Evolutionary conservation across 352 stramenopile species (phyloP), one percentile per base, ranked within the genome.

Genomic region (Phytopythium ostracodes): DNA sequence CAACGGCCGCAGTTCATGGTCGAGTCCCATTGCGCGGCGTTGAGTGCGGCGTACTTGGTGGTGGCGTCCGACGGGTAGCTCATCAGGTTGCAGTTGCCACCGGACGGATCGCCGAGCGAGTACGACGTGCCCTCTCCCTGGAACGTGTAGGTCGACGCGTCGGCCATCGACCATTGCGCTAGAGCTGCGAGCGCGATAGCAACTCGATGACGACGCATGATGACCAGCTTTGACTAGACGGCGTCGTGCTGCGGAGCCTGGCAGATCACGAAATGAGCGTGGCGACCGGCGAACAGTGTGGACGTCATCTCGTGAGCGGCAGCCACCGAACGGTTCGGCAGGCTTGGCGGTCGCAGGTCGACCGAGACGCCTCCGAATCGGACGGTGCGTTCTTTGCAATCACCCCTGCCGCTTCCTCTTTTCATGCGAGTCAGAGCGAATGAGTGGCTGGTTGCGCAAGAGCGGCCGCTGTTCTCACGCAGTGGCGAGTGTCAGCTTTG

Each of bases 81-180:
- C 75, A 84, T 84, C 33, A 80, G 67, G 58, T 77, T 77, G 66
- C 75, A 84, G 61, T 84, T 84, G 56, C 75, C 75, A 24, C 54
- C 58, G 15, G 55, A 70, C 2, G 75, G 65, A 17, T 60, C 49
- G 24, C 62, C 67, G 22, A 77, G 60, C 3, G 57, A 68, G 60
- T 84, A 84, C 15, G 67, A 66, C 15, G 70, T 74, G 40, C 63
- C 65, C 20, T 68, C 49, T 1, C 65, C 65, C 22, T 60, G 17
- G 40, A 64, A 71, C 10, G 58, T 58, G 65, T 65, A 56, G 5
- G 15, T 56, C 29, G 51, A 43, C 29, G 51, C 51, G 10, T 20
- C 31, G 31, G 12, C 33, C 36, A 43, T 17, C 33, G 33, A 44
- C 1, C 18, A 35, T 22, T 36, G 49, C 7, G 29, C 2, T 4